Evolutionary conservation across 2,329 filamentous ascomycete genomes (phyloP).

Genomic region (Alternaria ventricosa): DNA sequence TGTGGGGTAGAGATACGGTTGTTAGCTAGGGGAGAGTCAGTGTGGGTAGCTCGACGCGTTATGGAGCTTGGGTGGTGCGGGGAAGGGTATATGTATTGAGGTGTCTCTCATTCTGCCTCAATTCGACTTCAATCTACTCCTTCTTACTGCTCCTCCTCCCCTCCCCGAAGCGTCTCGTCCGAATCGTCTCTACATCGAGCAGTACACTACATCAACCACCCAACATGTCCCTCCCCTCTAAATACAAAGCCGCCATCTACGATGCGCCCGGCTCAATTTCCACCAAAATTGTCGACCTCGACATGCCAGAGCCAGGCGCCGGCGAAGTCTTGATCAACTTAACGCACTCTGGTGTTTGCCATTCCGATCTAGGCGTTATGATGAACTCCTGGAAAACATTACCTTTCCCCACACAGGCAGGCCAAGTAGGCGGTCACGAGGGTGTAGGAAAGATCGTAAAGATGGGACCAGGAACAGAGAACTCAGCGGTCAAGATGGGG

Average conservation of each 20-base stretch:
- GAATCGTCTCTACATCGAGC: background rate
- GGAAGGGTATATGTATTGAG: background rate
- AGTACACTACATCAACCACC: background rate
- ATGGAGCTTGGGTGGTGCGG: background rate
- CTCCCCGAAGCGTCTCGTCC: background rate
- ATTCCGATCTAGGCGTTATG: constrained; percentile 64
- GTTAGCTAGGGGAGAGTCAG: background rate
- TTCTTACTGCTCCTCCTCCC: background rate
- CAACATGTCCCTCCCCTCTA: constrained; percentile 54
- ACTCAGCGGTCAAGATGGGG: constrained; percentile 65
- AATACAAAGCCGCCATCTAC: constrained; percentile 69
- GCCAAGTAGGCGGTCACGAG: constrained; percentile 73
- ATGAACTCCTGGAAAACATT: constrained; percentile 61
- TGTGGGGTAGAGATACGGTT: background rate
- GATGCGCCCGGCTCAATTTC: constrained; percentile 70
- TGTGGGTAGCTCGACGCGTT: background rate
- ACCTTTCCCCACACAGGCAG: constrained; percentile 63
- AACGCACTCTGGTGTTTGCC: constrained; percentile 70
- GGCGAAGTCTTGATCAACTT: constrained; percentile 69
- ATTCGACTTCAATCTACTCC: background rate
- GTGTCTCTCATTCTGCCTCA: background rate
- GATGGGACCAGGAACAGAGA: constrained; percentile 66
- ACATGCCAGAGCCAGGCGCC: constrained; percentile 68
- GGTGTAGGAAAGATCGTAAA: constrained; percentile 71
- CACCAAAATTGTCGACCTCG: constrained; percentile 68